These are phyloP conservation scores for Rutstroemia sydowiana DNA, from an alignment of 2,329 filamentous ascomycete species.

Conservation along the genomic window DNA sequence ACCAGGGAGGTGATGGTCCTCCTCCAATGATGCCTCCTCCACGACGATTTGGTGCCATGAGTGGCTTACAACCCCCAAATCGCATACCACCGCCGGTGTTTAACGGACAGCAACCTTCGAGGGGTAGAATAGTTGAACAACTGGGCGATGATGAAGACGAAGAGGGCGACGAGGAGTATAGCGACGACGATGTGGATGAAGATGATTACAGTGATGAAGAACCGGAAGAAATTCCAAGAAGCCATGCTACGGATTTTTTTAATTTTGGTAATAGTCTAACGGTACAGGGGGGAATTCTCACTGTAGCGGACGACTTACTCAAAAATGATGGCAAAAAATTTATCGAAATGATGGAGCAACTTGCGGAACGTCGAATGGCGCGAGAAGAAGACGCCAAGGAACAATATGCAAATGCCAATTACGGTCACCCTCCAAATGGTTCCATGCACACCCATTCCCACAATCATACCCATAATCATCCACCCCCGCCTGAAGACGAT, in stretches of 20 bases:
- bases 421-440: conserved; percentile 50
- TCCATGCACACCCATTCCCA: conserved; percentile 34
- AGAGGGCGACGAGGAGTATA: conserved; percentile 38
- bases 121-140: conserved; percentile 66
- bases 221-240: conserved; percentile 55
- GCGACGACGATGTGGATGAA: conserved; percentile 47
- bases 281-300: conserved; percentile 95
- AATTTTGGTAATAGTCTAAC: conserved; percentile 96
- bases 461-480: conserved; percentile 51
- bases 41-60: conserved; percentile 52
- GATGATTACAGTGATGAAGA: conserved; percentile 65
- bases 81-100: conserved; percentile 51
- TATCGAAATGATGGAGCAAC: conserved; percentile 99
- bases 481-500: conserved; percentile 64
- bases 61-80: conserved; percentile 48
- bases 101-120: conserved; percentile 61
- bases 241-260: conserved; percentile 78
- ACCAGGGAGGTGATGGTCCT: conserved; percentile 63
- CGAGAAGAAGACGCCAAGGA: conserved; percentile 83
- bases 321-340: conserved; percentile 99
- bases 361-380: conserved; percentile 94
- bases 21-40: conserved; percentile 62
- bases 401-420: conserved; percentile 52
- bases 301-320: conserved; percentile 93
- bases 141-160: conserved; percentile 39